Evolutionary conservation across 805 yeast genomes (phyloP).

Genomic region (Jamesozyma hellenica): DNA sequence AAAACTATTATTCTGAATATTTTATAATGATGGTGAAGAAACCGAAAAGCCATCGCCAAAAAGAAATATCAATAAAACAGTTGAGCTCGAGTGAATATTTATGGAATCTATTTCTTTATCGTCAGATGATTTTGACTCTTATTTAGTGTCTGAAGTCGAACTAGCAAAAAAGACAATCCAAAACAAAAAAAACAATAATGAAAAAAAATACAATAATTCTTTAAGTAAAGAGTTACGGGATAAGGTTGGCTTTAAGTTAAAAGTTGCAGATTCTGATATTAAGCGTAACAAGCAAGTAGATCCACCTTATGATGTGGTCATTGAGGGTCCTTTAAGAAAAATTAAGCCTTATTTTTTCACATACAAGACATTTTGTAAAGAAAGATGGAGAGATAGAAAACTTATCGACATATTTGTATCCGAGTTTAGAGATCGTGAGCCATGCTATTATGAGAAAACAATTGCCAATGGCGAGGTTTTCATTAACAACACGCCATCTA

Average conservation of each 20-base stretch:
- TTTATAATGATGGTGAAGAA: too few species aligned
- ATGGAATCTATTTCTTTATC: neutral
- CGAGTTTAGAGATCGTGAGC: conserved; percentile 77
- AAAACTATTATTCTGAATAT: too few species aligned
- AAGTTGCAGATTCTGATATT: conserved; percentile 18
- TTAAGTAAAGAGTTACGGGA: conserved; percentile 13
- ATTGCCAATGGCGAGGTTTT: conserved; percentile 58
- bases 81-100: too few species aligned
- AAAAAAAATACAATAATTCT: conserved; percentile 3
- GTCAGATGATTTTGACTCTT: neutral
- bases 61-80: too few species aligned
- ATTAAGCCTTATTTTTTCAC: conserved; percentile 83
- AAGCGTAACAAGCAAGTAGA: conserved; percentile 44
- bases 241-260: conserved; percentile 21
- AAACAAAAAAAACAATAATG: conserved; percentile 1
- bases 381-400: conserved; percentile 82
- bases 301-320: conserved; percentile 45
- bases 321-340: conserved; percentile 55
- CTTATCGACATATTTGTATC: conserved; percentile 68
- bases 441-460: conserved; percentile 50
- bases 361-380: conserved; percentile 82
- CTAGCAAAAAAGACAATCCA: conserved; percentile 6
- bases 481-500: conserved; percentile 58
- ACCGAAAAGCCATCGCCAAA: too few species aligned
- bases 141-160: conserved; percentile 1